Evolutionary conservation across 1,284 basidiomycete genomes (phyloP).

Genomic region (Malassezia sympodialis): DNA sequence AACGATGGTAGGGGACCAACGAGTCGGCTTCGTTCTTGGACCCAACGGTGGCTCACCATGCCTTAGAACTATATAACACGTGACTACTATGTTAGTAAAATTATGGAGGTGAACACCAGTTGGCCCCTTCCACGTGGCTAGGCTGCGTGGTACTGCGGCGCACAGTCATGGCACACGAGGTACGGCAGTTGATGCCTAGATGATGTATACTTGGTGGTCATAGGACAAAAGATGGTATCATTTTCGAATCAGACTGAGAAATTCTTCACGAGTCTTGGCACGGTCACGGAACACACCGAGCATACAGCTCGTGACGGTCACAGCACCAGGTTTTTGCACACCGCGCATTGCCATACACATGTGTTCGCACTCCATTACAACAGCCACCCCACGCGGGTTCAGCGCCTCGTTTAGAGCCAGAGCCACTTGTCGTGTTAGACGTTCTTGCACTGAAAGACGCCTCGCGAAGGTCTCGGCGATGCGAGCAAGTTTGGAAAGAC

Average conservation of each 20-base stretch:
- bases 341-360: constrained; percentile 99
- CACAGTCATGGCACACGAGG: neutral
- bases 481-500: constrained; percentile 90
- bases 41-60: neutral
- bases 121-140: neutral
- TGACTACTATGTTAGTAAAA: constrained; percentile 1
- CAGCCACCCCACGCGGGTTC: constrained; percentile 91
- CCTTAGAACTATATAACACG: constrained; percentile 18
- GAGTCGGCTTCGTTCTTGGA: neutral
- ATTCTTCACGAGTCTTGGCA: constrained; percentile 92
- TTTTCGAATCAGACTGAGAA: constrained; percentile 46
- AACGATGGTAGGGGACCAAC: constrained; percentile 3
- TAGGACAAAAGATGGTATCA: constrained; percentile 1
- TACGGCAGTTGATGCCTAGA: constrained; percentile 5
- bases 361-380: constrained; percentile 68
- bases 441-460: constrained; percentile 91
- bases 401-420: constrained; percentile 95
- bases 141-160: neutral
- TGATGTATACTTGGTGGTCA: neutral
- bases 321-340: constrained; percentile 92
- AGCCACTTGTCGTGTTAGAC: constrained; percentile 93
- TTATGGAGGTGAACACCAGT: neutral
- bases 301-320: constrained; percentile 98
- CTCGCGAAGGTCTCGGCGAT: constrained; percentile 96
- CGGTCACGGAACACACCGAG: constrained; percentile 91